Evolutionary conservation across 2,329 filamentous ascomycete genomes (phyloP).

Genomic region (Berkeleyomyces basicola): DNA sequence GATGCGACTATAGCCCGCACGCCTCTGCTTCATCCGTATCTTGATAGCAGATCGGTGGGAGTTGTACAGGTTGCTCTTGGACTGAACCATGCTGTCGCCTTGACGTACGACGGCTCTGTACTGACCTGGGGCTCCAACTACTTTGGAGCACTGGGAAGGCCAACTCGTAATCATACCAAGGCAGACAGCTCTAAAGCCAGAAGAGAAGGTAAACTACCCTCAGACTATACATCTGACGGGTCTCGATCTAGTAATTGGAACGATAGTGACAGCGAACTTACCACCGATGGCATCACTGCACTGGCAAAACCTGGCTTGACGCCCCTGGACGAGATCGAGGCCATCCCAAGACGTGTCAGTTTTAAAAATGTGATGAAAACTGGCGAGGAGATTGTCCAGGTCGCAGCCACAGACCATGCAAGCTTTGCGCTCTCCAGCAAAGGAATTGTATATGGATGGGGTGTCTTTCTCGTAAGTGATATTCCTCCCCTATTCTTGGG

Average conservation of each 20-base stretch:
- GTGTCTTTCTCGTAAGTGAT: constrained; percentile 37
- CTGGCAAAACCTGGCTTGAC: constrained; percentile 43
- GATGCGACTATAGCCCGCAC: constrained; percentile 17
- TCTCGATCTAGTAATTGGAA: background rate
- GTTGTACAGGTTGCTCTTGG: constrained; percentile 47
- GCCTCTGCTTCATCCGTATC: constrained; percentile 32
- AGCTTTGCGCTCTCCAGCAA: constrained; percentile 45
- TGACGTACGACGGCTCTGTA: constrained; percentile 46
- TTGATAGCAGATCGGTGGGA: constrained; percentile 34
- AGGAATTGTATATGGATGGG: constrained; percentile 50
- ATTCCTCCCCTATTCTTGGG: background rate
- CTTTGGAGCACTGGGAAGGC: constrained; percentile 44
- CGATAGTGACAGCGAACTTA: constrained; percentile 16
- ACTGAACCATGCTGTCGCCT: constrained; percentile 45
- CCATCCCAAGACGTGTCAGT: constrained; percentile 15
- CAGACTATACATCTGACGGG: background rate
- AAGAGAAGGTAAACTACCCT: background rate
- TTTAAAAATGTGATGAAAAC: constrained; percentile 32
- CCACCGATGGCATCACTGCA: constrained; percentile 29
- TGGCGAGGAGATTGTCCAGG: constrained; percentile 34
- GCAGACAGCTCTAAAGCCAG: background rate
- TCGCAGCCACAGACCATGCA: constrained; percentile 45
- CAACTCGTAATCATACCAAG: constrained; percentile 21
- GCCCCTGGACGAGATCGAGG: constrained; percentile 21
- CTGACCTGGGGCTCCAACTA: constrained; percentile 54